Evolutionary conservation across 2,329 filamentous ascomycete species (phyloP).

Genomic region (Trichophyton simii): DNA sequence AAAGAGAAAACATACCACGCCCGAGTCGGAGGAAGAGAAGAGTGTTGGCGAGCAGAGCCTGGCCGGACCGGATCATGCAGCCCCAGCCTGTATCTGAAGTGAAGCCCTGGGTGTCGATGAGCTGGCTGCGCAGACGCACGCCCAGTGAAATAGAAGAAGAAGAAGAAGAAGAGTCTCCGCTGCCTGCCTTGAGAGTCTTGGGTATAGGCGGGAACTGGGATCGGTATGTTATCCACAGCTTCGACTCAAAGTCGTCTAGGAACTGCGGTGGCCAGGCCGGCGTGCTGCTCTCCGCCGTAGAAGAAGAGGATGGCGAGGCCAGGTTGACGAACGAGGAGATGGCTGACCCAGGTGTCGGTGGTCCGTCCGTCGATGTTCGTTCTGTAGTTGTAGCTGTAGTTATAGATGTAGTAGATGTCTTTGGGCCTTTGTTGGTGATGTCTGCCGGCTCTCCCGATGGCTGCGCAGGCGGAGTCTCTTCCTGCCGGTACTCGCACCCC

Average conservation of each 20-base stretch:
- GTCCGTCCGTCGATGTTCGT: not conserved
- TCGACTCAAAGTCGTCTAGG: conserved; percentile 82
- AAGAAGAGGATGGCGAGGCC: not conserved
- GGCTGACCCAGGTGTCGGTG: not conserved
- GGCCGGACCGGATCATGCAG: conserved; percentile 95
- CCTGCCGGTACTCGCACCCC: conserved; percentile 42
- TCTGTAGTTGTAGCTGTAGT: not conserved
- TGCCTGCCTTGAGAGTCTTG: conserved; percentile 47
- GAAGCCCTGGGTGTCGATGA: conserved; percentile 70
- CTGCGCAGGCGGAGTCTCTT: not conserved
- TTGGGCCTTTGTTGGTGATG: not conserved
- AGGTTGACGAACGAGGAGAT: not conserved
- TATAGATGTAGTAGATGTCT: not conserved
- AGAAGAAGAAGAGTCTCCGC: conserved; percentile 46
- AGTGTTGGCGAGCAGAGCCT: conserved; percentile 82
- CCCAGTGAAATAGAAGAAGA: conserved; percentile 57
- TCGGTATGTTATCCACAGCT: conserved; percentile 93
- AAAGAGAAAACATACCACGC: conserved; percentile 46
- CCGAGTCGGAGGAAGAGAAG: conserved; percentile 61
- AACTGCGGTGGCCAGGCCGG: conserved; percentile 74
- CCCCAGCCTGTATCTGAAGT: conserved; percentile 94
- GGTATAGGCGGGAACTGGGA: conserved; percentile 74
- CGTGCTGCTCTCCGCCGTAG: not conserved
- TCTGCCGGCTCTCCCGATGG: not conserved
- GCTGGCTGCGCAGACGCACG: conserved; percentile 68